Base-by-base conservation (phyloP, 768 basidiomycete genomes). In the Amanita jacksonii region DNA sequence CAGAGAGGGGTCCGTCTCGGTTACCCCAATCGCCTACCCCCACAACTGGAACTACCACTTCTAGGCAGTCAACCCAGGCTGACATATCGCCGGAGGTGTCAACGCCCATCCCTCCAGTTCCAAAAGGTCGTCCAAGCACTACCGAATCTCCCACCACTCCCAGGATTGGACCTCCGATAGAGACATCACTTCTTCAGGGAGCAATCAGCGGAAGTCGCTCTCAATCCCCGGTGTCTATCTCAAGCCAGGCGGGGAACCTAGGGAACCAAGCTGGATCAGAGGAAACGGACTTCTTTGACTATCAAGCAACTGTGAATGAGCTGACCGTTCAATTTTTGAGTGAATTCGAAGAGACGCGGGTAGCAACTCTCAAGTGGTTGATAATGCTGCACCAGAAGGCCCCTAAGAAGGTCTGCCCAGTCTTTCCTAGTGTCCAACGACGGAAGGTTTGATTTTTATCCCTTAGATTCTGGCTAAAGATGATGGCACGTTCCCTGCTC, bases 321-420 rank as follows among this genome's bases (percentile, higher is more conserved):
- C 62, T 99, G 50, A 96, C 91, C 3, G 69, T 96, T 39, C 92
- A 96, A 52, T 93, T 99, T 59, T 57, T 97, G 62, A 92, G 87
- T 61, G 94, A 99, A 62, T 91, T 88, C 52, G 94, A 96, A 58
- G 92, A 97, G 57, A 98, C 96, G 0, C 70, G 93, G 38, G 89
- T 98, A 4, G 91, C 92, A 20, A 92, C 94, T 2, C 61, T 99
- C 53, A 93, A 94, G 63, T 99, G 96, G 96, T 68, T 99, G 30
- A 81, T 96, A 45, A 99, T 99, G 96, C 66, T 99, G 41, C 96
- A 99, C 63, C 87, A 93, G 59, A 97, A 98, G 57, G 91, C 92
- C 9, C 96, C 96, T 0, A 88, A 84, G 64, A 94, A 94, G 78
- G 92, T 85, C 49, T 36, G 56, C 42, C 8, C 40, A 18, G 15